Evolutionary conservation across 2,329 filamentous ascomycete genomes (phyloP), one percentile per base, ranked within the genome.

Genomic region (Fusarium solani-melongenae): DNA sequence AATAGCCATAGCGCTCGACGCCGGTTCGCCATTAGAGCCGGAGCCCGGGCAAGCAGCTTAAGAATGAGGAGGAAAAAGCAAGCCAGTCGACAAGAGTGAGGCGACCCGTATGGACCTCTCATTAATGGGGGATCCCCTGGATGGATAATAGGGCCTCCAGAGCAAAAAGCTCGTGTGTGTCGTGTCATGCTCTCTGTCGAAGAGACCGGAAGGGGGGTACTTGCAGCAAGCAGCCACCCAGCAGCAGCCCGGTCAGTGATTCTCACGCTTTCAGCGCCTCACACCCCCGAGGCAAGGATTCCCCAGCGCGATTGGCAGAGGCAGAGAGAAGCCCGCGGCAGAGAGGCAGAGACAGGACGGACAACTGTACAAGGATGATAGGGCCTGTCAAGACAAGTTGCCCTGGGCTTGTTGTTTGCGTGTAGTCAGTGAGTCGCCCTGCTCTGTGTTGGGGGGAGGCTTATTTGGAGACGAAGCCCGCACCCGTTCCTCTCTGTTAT

Each of bases 271-370:
- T 53, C 69, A 71, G 67, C 71, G 70, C 71, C 70, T 73, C 39
- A 41, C 39, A 58, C 57, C 55, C 38, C 31, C 39, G 27, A 71
- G 69, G 76, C 78, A 79, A 73, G 78, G 77, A 71, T 77, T 77
- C 76, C 77, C 78, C 77, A 74, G 78, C 71, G 66, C 49, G 64
- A 24, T 62, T 65, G 68, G 64, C 60, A 41, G 39, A 58, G 56
- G 33, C 39, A 61, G 39, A 61, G 39, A 61, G 67, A 64, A 62
- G 66, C 53, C 57, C 57, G 33, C 33, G 36, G 20, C 39, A 53
- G 24, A 53, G 46, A n/a, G 14, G 15, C 41, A 55, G 29, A 55
- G 51, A 55, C 51, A 55, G 51, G 27, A 55, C n/a, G 44, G 51
- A 55, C 51, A 55, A 34, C 58, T 51, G 31, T 31, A 38, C 29